Evolutionary conservation across 768 basidiomycete genomes (phyloP).

Genomic region (Calocybe indica): DNA sequence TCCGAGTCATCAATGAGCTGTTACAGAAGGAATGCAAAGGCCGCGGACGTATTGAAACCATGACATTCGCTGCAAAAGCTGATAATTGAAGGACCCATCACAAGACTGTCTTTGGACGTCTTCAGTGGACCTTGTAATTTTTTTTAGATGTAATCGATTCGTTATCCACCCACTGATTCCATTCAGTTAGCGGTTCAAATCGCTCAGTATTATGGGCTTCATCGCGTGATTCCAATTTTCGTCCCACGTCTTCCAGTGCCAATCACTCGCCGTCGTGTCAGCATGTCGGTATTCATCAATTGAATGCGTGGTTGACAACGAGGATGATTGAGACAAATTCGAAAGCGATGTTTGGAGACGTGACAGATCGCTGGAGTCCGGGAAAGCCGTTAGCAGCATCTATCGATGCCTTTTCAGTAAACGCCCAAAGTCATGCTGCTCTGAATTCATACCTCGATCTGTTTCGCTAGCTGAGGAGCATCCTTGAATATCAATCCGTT

Average conservation of each 20-base stretch:
- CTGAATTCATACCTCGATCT: slow-evolving; percentile 52
- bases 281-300: slow-evolving; percentile 11
- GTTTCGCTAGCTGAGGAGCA: slow-evolving; percentile 61
- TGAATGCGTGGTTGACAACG: slow-evolving; percentile 14
- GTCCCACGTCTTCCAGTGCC: slow-evolving; percentile 75
- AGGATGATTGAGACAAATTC: slow-evolving; percentile 19
- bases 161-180: slow-evolving; percentile 5
- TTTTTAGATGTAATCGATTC: slow-evolving; percentile 1
- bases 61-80: slow-evolving; percentile 64
- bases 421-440: slow-evolving; percentile 1
- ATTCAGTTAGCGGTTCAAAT: slow-evolving; percentile 7
- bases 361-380: slow-evolving; percentile 43
- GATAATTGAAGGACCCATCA: too few species aligned
- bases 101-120: slow-evolving; percentile 7
- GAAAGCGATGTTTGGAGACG: slow-evolving; percentile 47
- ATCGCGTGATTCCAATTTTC: slow-evolving; percentile 78
- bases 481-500: slow-evolving; percentile 81
- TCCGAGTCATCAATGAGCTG: slow-evolving; percentile 84
- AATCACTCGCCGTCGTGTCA: slow-evolving; percentile 19
- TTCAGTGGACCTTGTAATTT: neutral
- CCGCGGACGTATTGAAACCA: slow-evolving; percentile 78
- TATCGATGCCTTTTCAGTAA: slow-evolving; percentile 17
- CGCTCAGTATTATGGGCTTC: slow-evolving; percentile 44
- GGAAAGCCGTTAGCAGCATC: slow-evolving; percentile 58
- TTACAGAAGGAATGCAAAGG: slow-evolving; percentile 91